Evolutionary conservation across 345 rosid species (phyloP), one percentile per base, ranked within the genome.

Genomic region (Melastoma malabathricum): DNA sequence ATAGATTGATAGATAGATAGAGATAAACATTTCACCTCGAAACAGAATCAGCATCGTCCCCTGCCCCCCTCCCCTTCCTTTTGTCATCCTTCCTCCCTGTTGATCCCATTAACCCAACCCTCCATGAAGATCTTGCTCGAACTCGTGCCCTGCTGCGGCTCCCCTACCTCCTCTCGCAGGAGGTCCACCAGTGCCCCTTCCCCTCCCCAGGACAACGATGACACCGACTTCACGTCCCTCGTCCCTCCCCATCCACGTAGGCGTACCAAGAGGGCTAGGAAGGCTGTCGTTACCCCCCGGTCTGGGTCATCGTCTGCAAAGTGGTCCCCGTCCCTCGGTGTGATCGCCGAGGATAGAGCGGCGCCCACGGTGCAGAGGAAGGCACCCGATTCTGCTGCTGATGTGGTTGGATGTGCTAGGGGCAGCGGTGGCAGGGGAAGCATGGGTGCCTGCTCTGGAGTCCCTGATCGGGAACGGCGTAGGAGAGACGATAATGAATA

Each of bases 301-400:
- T 34, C 41, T 2, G 9, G 41, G 41, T 34, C 12, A 10, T 34
- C 12, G 3, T 50, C 48, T 43, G 59, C 25, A 1, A 81, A 81
- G 55, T 84, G 88, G 94, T 75, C 62, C 63, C 96, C 96, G 2
- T 65, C 87, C 6, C 65, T 87, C 45, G 14, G 51, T 23, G 59
- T 75, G 22, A 87, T 87, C 59, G 72, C 83, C 0, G 96, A 87
- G 70, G 71, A 75, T 51, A 71, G 51, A 31, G 61, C 68, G 58
- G 62, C 27, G 56, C 52, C 41, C 18, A 54, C 49, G 45, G 43
- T 20, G 19, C 66, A 53, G 23, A 65, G 63, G 6, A 56, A 51
- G 54, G 50, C 4, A 43, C 31, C 15, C 31, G 2, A 18, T n/a
- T 38, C 10, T 56, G 3, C 23, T 17, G 44, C 10, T 56, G 47